Percentiles rank a stretch among this genome's conserved stretches.
phyloP scores from a whole-genome alignment of 176 grass and related monocot genomes.

The Guadua angustifolia region DNA sequence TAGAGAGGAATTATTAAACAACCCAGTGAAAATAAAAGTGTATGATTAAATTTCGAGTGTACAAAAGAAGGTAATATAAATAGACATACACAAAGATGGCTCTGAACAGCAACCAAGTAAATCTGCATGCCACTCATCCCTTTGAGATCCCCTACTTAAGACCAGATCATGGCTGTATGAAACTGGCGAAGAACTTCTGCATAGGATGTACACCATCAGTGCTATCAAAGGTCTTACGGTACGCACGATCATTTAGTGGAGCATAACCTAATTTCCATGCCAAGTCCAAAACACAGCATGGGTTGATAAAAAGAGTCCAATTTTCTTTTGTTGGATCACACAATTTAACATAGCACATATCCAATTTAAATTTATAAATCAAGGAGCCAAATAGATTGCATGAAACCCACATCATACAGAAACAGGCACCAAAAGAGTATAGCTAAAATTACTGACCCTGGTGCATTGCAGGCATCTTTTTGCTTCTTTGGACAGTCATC shows the following conservation, averaged over 20 bases:
- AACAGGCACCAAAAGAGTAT: constrained; percentile 7
- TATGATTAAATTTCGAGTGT: not conserved
- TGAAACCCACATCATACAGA: constrained; percentile 12
- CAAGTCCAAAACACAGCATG: not conserved
- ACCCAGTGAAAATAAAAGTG: not conserved
- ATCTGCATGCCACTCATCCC: constrained; percentile 89
- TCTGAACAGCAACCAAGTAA: constrained; percentile 99
- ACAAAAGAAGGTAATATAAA: constrained; percentile 26
- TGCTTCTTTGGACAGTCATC: constrained; percentile 49
- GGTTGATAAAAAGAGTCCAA: not conserved
- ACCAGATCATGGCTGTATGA: constrained; percentile 56
- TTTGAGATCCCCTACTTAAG: constrained; percentile 53
- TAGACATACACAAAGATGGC: constrained; percentile 88
- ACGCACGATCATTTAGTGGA: not conserved
- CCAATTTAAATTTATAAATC: constrained; percentile 18
- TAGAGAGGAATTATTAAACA: not conserved
- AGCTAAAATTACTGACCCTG: constrained; percentile 45
- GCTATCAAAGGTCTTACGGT: constrained; percentile 15
- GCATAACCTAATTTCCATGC: not conserved
- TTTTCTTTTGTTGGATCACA: constrained; percentile 5
- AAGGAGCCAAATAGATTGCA: not conserved
- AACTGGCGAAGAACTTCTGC: constrained; percentile 68
- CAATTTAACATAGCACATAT: not conserved
- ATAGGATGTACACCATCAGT: constrained; percentile 28
- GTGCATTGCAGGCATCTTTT: constrained; percentile 42